These are phyloP conservation scores for Naganishia sp. DNA, from an alignment of 1,284 basidiomycete genomes.

Conservation along the genomic window DNA sequence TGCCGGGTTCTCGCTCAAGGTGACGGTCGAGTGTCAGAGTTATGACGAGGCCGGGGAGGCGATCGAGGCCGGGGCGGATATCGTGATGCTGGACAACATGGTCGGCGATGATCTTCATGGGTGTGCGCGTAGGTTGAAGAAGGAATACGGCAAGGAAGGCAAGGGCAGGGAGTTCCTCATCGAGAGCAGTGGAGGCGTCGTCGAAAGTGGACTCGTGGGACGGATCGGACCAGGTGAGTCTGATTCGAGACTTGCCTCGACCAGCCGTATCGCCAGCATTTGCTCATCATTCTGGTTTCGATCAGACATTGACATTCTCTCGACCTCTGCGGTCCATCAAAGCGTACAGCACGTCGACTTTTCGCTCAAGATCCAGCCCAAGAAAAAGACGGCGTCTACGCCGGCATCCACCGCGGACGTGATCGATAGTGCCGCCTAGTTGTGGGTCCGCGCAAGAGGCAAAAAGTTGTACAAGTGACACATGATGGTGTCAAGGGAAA, in stretches of 20 bases:
- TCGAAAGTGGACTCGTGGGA: constrained; percentile 74
- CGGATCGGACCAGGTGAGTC: constrained; percentile 71
- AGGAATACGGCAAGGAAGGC: constrained; percentile 59
- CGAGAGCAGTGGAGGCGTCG: constrained; percentile 91
- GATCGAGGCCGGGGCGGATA: constrained; percentile 92
- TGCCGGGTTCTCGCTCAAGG: constrained; percentile 86
- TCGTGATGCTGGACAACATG: constrained; percentile 98
- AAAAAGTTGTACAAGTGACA: not conserved
- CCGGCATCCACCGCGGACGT: constrained; percentile 21
- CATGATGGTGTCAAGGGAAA: not conserved
- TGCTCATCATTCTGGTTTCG: not conserved
- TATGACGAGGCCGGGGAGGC: constrained; percentile 92
- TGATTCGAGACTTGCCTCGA: not conserved
- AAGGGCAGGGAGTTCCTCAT: constrained; percentile 75
- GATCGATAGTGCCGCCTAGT: constrained; percentile 1
- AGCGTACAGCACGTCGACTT: constrained; percentile 90
- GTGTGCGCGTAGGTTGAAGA: constrained; percentile 70
- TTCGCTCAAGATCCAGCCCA: constrained; percentile 84
- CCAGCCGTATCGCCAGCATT: not conserved
- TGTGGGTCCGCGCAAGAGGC: not conserved
- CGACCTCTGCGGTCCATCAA: constrained; percentile 89
- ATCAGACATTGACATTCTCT: constrained; percentile 89
- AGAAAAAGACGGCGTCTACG: constrained; percentile 36
- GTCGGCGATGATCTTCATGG: constrained; percentile 70
- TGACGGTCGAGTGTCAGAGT: constrained; percentile 91